phyloP scores from a whole-genome alignment of 768 basidiomycete species.

The Termitomyces sp. region DNA sequence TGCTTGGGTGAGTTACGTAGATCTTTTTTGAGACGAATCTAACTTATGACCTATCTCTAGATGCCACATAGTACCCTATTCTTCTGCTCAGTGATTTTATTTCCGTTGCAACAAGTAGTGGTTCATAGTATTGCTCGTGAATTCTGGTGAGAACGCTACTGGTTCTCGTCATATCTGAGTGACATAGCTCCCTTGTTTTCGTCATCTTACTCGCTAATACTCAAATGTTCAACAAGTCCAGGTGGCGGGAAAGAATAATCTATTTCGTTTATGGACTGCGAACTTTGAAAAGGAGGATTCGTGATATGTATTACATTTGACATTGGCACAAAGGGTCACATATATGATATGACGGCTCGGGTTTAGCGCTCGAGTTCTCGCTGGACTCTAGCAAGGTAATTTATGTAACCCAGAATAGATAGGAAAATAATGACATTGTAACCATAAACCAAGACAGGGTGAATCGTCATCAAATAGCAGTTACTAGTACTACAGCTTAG shows the following conservation, averaged over 20 bases:
- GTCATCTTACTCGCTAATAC: too few species aligned
- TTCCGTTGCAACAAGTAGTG: background rate
- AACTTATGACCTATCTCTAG: slow-evolving; percentile 26
- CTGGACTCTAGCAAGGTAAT: background rate
- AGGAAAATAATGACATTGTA: background rate
- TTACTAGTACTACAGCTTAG: slow-evolving; percentile 19
- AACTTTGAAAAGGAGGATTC: too few species aligned
- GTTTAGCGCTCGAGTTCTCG: background rate
- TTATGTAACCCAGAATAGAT: background rate
- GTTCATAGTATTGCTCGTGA: background rate
- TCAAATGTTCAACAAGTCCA: too few species aligned
- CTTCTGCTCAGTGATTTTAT: slow-evolving; percentile 16
- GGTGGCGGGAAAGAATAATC: too few species aligned
- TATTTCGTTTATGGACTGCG: too few species aligned
- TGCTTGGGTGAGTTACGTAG: slow-evolving; percentile 63
- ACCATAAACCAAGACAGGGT: background rate
- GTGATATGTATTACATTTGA: too few species aligned
- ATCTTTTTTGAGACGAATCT: background rate
- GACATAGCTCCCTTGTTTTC: too few species aligned
- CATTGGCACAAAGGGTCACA: too few species aligned
- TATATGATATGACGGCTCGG: too few species aligned
- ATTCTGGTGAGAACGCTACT: too few species aligned
- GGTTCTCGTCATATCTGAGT: too few species aligned
- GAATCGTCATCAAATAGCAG: background rate
- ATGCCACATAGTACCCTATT: slow-evolving; percentile 60